Base-by-base conservation (phyloP, 441 rosid species). In the Populus hybrid region DNA sequence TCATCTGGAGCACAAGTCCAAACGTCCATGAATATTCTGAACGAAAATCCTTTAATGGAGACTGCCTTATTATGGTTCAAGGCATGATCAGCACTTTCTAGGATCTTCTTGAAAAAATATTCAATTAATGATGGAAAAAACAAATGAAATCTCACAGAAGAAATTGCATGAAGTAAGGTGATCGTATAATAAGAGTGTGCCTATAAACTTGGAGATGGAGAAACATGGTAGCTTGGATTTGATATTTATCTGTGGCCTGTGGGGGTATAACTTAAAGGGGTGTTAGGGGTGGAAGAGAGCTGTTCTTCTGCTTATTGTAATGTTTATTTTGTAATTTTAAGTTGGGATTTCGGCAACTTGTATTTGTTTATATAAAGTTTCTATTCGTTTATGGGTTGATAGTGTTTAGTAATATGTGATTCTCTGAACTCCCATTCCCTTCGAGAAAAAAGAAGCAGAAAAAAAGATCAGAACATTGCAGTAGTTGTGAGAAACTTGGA, bases 1-100 rank as follows among this genome's bases (percentile, higher is more conserved):
- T 33, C 74, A 61, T 71, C 81, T 76, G 1, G 83, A 69, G 72
- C 72, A 69, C 64, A 59, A 7, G 11, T n/a, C 24, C 64, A 59
- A 8, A n/a, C 64, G 64, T 59, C 64, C 24, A 59, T n/a, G 64
- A 2, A n/a, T 59, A 59, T 59, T 59, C 24, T 56, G 64, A 20
- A 56, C 7, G 59, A 20, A 20, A 56, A 2, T 20, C 10, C 1
- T 7, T 56, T 2, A 7, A 56, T 56, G 23, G 64, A 20, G 64
- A 59, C 64, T n/a, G 9, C 23, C 23, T 59, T 59, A 8, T 59
- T n/a, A 59, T 59, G 64, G 64, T 20, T 59, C 23, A 59, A 59
- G 64, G 64, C 64, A 1, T 20, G 3, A 59, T 2, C 11, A 20
- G 0, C 64, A 59, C 10, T 7, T 20, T 59, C 64, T n/a, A 8